These are phyloP conservation scores for Ambrosia trifida DNA, from an alignment of 129 eudicot species.

Conservation along the genomic window DNA sequence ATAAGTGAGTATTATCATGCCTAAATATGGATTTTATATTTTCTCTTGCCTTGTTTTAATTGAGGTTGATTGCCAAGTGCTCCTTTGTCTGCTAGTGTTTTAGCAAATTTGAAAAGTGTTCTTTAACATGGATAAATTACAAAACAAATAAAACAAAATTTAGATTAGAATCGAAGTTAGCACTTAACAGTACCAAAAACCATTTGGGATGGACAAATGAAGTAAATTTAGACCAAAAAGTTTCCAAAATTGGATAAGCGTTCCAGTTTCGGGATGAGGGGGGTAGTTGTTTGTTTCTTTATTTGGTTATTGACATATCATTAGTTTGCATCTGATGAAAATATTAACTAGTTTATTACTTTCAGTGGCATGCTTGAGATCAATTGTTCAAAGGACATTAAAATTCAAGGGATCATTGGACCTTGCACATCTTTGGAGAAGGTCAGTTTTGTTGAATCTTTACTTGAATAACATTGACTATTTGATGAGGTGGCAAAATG, in stretches of 20 bases:
- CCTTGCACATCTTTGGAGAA: constrained; percentile 94
- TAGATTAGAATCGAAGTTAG: background rate
- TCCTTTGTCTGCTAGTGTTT: background rate
- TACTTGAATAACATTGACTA: background rate
- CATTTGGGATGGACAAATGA: background rate
- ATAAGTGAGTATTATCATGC: constrained; percentile 68
- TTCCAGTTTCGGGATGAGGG: background rate
- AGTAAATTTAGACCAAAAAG: background rate
- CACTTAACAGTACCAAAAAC: background rate
- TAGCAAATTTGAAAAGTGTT: too few species aligned
- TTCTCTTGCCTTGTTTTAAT: constrained; percentile 9
- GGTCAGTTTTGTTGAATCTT: constrained; percentile 46
- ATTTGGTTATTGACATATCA: background rate
- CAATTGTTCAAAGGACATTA: constrained; percentile 89
- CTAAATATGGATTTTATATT: constrained; percentile 5
- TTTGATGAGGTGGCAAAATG: constrained; percentile 1
- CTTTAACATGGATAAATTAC: too few species aligned
- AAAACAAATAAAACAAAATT: too few species aligned
- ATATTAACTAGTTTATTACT: constrained; percentile 27
- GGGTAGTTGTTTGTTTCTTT: background rate
- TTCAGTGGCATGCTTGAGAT: constrained; percentile 91
- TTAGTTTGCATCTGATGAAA: constrained; percentile 3
- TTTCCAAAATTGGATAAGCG: background rate
- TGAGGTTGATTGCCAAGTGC: background rate
- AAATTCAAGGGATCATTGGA: constrained; percentile 88